These are phyloP conservation scores for Zalerion maritima DNA, from an alignment of 495 filamentous ascomycete species.

Conservation along the genomic window DNA sequence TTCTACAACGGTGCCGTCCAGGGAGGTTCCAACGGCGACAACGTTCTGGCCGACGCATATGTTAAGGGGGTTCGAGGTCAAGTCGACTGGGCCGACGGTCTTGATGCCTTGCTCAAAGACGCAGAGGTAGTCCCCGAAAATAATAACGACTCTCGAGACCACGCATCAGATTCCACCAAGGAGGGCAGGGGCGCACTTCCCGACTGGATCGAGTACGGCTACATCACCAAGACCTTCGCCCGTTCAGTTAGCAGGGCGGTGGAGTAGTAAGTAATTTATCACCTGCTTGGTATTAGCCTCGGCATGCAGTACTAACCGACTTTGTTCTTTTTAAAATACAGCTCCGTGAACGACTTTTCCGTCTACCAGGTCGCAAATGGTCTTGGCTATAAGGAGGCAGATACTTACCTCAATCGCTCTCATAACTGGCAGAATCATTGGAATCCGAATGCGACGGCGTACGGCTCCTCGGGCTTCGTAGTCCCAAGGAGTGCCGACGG, in stretches of 20 bases:
- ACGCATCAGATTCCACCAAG: constrained; percentile 48
- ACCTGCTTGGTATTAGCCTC: neutral
- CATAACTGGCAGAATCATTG: constrained; percentile 63
- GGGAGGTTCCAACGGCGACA: constrained; percentile 61
- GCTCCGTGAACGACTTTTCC: constrained; percentile 49
- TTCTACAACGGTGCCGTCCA: constrained; percentile 60
- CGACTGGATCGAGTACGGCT: constrained; percentile 51
- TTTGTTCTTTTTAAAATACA: no score
- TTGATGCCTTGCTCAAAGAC: constrained; percentile 53
- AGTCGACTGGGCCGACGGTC: constrained; percentile 59
- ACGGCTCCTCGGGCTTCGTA: constrained; percentile 50
- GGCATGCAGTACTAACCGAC: neutral
- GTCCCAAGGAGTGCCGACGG: constrained; percentile 42
- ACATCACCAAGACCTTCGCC: constrained; percentile 46
- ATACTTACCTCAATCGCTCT: constrained; percentile 48
- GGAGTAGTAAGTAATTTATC: constrained; percentile 36
- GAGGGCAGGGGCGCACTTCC: constrained; percentile 57
- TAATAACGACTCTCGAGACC: constrained; percentile 45
- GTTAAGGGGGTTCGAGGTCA: constrained; percentile 49
- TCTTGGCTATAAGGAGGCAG: constrained; percentile 35
- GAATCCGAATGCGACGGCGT: constrained; percentile 39
- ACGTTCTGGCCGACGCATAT: constrained; percentile 60
- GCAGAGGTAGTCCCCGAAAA: constrained; percentile 46
- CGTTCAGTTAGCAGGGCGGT: constrained; percentile 51
- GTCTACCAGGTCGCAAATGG: constrained; percentile 46